Percentiles rank a stretch among this genome's conserved stretches.
phyloP scores from a whole-genome alignment of 2,329 filamentous ascomycete genomes.

The Neodidymelliopsis sp. region DNA sequence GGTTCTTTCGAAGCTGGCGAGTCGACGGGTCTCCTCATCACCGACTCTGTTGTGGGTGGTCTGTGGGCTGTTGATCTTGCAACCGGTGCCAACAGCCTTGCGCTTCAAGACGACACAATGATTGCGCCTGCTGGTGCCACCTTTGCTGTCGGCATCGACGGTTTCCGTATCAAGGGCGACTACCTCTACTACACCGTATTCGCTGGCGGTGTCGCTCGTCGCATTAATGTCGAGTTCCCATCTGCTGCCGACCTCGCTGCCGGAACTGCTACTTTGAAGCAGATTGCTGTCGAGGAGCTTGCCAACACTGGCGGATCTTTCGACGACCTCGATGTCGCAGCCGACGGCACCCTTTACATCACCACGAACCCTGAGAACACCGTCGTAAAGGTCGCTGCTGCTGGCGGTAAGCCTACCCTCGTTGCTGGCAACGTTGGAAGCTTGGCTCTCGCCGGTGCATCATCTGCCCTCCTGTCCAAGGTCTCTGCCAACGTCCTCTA shows the following conservation, averaged over 20 bases:
- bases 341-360: constrained; percentile 15
- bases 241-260: constrained; percentile 13
- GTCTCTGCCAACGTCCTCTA: constrained; percentile 16
- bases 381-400: constrained; percentile 18
- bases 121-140: constrained; percentile 11
- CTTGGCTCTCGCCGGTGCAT: constrained; percentile 15
- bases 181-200: constrained; percentile 15
- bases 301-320: constrained; percentile 19
- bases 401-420: constrained; percentile 12
- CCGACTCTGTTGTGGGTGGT: constrained; percentile 16
- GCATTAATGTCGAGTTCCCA: constrained; percentile 12
- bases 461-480: constrained; percentile 16
- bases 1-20: constrained; percentile 6
- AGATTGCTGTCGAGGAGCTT: constrained; percentile 15
- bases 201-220: constrained; percentile 16
- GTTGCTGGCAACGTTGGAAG: constrained; percentile 15
- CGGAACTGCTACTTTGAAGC: constrained; percentile 14
- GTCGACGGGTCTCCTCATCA: constrained; percentile 17
- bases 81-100: constrained; percentile 14
- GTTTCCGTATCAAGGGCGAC: constrained; percentile 16
- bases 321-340: constrained; percentile 15
- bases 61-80: constrained; percentile 15
- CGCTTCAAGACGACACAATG: constrained; percentile 17
- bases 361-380: constrained; percentile 19
- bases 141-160: constrained; percentile 19